Percentiles rank a stretch among this genome's conserved stretches.
phyloP scores from a whole-genome alignment of 2,329 filamentous ascomycete genomes.

The Neophaeococcomyces mojaviensis region DNA sequence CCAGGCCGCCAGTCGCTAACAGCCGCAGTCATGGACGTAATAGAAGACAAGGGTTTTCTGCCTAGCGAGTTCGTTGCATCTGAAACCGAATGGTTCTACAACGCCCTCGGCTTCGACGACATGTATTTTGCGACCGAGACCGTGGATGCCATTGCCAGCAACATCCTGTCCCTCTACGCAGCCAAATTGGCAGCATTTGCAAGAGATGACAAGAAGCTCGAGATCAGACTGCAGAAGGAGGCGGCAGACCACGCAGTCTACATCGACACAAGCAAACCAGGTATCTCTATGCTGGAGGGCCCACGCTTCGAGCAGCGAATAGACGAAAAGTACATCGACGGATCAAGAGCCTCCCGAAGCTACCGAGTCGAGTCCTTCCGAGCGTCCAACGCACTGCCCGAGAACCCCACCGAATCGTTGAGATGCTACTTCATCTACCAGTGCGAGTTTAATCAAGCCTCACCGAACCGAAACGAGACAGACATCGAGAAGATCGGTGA shows the following conservation, averaged over 20 bases:
- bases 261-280: slow-evolving; percentile 93
- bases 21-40: slow-evolving; percentile 64
- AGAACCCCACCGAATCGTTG: slow-evolving; percentile 68
- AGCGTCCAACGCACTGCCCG: slow-evolving; percentile 72
- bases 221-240: slow-evolving; percentile 95
- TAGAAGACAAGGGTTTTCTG: slow-evolving; percentile 76
- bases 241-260: slow-evolving; percentile 92
- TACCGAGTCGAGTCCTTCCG: slow-evolving; percentile 98
- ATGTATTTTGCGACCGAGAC: slow-evolving; percentile 94
- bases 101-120: slow-evolving; percentile 94
- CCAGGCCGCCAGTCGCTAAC: slow-evolving; percentile 19
- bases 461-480: slow-evolving; percentile 69
- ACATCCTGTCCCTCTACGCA: slow-evolving; percentile 93
- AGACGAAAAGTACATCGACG: slow-evolving; percentile 90
- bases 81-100: slow-evolving; percentile 95
- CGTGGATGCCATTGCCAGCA: slow-evolving; percentile 78
- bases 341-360: slow-evolving; percentile 58
- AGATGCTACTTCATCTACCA: slow-evolving; percentile 99
- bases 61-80: slow-evolving; percentile 73
- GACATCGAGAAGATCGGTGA: slow-evolving; percentile 87
- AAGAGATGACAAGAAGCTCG: slow-evolving; percentile 84
- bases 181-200: slow-evolving; percentile 93
- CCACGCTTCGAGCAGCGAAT: slow-evolving; percentile 92
- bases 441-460: slow-evolving; percentile 75
- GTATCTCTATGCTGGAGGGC: slow-evolving; percentile 65